These are phyloP conservation scores for Botrytis hyacinthi DNA, from an alignment of 2,329 filamentous ascomycete genomes.

Conservation along the genomic window DNA sequence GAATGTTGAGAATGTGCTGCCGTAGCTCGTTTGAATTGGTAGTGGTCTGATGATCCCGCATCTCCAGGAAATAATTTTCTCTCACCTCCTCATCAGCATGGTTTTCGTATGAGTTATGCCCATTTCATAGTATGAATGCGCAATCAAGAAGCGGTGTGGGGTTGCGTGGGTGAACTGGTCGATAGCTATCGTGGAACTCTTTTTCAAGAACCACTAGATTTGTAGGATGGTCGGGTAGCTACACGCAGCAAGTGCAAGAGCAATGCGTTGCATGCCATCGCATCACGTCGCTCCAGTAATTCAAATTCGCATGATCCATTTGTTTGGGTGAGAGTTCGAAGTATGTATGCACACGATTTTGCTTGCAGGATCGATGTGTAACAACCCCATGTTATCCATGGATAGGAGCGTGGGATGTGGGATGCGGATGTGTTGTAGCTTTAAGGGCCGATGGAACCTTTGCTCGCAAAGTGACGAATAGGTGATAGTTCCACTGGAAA, in stretches of 20 bases:
- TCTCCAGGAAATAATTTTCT: not conserved
- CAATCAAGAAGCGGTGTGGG: slow-evolving; percentile 1
- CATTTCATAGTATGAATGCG: not conserved
- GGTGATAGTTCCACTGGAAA: not conserved
- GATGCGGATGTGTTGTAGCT: not conserved
- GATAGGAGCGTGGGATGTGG: not conserved
- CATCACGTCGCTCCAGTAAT: not conserved
- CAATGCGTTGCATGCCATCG: not conserved
- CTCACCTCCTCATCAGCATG: slow-evolving; percentile 1
- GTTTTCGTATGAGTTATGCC: not conserved
- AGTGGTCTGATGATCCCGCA: not conserved
- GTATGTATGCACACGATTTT: not conserved
- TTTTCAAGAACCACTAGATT: not conserved
- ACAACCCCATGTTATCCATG: not conserved
- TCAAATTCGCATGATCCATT: not conserved
- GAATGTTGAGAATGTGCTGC: not conserved
- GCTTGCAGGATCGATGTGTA: not conserved
- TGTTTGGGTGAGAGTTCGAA: not conserved
- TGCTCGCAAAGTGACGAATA: slow-evolving; percentile 6
- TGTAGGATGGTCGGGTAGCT: not conserved
- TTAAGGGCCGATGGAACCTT: not conserved
- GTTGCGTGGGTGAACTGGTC: not conserved
- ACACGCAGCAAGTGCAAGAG: not conserved
- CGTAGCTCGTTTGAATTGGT: not conserved
- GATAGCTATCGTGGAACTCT: not conserved